Evolutionary conservation across 352 stramenopile species (phyloP).

Genomic region (Pythium folliculosum): DNA sequence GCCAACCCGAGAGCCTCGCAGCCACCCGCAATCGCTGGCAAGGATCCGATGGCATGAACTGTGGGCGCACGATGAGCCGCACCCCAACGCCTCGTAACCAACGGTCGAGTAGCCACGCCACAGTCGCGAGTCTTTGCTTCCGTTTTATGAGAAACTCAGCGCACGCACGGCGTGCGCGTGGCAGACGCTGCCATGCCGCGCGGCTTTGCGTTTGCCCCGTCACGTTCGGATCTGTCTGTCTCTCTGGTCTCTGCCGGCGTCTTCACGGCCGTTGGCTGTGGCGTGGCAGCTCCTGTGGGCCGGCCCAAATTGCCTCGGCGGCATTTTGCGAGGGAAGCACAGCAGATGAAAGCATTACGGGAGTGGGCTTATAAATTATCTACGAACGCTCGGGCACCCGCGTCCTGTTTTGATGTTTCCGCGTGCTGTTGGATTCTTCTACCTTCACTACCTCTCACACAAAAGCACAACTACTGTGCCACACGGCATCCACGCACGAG

Average conservation of each 20-base stretch:
- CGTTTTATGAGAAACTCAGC: neutral
- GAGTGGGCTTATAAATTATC: slow-evolving; percentile 8
- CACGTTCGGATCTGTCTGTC: neutral
- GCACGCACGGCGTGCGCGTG: too few species aligned
- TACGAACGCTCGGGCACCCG: neutral
- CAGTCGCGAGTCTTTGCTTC: neutral
- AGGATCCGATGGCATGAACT: neutral
- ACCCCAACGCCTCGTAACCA: neutral
- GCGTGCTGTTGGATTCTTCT: neutral
- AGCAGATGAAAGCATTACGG: neutral
- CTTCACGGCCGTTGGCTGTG: neutral
- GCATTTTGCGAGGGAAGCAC: neutral
- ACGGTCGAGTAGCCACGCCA: slow-evolving; percentile 1
- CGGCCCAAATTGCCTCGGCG: neutral
- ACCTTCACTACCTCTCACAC: neutral
- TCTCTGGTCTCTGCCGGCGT: neutral
- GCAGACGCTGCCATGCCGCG: too few species aligned
- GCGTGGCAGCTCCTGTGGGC: neutral
- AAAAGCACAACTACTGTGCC: neutral
- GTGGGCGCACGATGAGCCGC: too few species aligned
- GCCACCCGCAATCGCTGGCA: neutral
- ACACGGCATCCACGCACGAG: slow-evolving; percentile 6
- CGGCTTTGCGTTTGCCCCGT: neutral
- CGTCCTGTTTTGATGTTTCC: neutral
- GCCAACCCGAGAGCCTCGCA: too few species aligned